These are phyloP conservation scores for Tylopilus sp. DNA, from an alignment of 768 basidiomycete species.

Conservation along the genomic window DNA sequence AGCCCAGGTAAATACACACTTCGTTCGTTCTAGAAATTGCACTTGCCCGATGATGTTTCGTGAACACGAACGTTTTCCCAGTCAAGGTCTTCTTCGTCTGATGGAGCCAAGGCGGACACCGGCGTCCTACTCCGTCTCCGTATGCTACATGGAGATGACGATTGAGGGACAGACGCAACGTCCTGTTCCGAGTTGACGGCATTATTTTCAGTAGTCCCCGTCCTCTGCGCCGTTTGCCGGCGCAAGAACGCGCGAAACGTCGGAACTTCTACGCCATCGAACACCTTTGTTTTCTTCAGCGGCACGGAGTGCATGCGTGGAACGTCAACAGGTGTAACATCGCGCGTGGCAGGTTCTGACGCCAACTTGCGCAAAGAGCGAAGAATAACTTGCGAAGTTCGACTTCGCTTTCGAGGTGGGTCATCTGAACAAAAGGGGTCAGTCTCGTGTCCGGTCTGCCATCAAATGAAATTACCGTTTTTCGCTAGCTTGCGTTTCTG, in stretches of 20 bases:
- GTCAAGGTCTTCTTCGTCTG: slow-evolving; percentile 27
- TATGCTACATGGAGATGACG: not conserved
- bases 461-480: slow-evolving; percentile 5
- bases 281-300: slow-evolving; percentile 16
- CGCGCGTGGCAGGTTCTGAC: slow-evolving; percentile 30
- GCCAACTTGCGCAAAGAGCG: slow-evolving; percentile 13
- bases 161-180: not conserved
- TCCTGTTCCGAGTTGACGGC: not conserved
- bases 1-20: not conserved
- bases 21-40: not conserved
- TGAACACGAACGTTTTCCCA: slow-evolving; percentile 30
- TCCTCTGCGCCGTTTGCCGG: slow-evolving; percentile 3
- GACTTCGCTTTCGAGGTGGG: slow-evolving; percentile 22
- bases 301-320: slow-evolving; percentile 26
- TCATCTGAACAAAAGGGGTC: slow-evolving; percentile 13
- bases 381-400: slow-evolving; percentile 13
- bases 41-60: slow-evolving; percentile 21
- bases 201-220: not conserved
- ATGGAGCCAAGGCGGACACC: not conserved
- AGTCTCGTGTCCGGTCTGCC: not conserved
- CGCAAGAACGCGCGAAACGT: slow-evolving; percentile 17
- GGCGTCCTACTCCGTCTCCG: not conserved
- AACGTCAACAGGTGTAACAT: slow-evolving; percentile 17
- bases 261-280: slow-evolving; percentile 32
- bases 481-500: slow-evolving; percentile 14